phyloP scores from a whole-genome alignment of 1,284 basidiomycete genomes.

The Malassezia obtusa region DNA sequence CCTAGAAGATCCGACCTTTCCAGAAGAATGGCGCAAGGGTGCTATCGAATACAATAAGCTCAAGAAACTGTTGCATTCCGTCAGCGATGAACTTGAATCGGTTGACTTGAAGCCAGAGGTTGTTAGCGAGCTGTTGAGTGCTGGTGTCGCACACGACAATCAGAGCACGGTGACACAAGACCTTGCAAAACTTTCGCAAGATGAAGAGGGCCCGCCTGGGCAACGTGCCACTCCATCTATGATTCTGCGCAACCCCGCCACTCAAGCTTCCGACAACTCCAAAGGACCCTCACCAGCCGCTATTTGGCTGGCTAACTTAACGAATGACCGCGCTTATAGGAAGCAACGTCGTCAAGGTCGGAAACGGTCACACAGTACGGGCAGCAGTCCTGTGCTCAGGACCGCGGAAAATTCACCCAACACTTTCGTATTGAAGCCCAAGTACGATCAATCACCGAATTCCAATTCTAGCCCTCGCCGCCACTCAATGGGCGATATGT shows the following conservation, averaged over 20 bases:
- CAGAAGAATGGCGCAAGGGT: conserved; percentile 63
- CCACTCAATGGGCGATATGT: not conserved
- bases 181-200: not conserved
- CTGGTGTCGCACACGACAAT: conserved; percentile 7
- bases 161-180: not conserved
- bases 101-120: conserved; percentile 64
- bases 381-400: not conserved
- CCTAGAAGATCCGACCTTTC: conserved; percentile 57
- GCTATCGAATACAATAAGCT: conserved; percentile 84
- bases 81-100: conserved; percentile 68
- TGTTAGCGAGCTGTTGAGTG: conserved; percentile 52
- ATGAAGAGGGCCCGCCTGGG: conserved; percentile 3
- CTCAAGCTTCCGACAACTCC: not conserved
- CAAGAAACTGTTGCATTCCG: conserved; percentile 81
- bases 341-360: not conserved
- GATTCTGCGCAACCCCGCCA: not conserved
- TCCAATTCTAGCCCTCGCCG: conserved; percentile 1
- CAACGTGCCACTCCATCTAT: conserved; percentile 1
- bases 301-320: conserved; percentile 18
- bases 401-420: conserved; percentile 6
- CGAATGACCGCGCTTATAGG: conserved; percentile 10
- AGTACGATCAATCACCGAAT: not conserved
- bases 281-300: conserved; percentile 15
- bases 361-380: conserved; percentile 1
- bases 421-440: conserved; percentile 6